Evolutionary conservation across 495 filamentous ascomycete species (phyloP).

Genomic region (Niebla homalea): DNA sequence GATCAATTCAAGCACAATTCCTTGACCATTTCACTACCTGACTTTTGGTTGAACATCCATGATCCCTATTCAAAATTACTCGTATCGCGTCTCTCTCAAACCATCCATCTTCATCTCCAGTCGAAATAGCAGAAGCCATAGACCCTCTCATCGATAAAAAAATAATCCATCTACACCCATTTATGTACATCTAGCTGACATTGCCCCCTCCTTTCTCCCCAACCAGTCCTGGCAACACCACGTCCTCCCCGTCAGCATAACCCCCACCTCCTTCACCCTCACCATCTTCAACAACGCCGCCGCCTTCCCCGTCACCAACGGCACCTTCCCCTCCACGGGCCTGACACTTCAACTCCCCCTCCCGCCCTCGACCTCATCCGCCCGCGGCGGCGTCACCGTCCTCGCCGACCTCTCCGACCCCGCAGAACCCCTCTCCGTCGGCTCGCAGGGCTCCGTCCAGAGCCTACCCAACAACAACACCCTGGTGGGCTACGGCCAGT

Average conservation of each 20-base stretch:
- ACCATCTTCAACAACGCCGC: slow-evolving; percentile 29
- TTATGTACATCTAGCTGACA: too few relatives aligned
- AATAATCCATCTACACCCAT: too few relatives aligned
- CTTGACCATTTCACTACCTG: too few relatives aligned
- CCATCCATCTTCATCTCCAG: too few relatives aligned
- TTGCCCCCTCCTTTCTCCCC: too few relatives aligned
- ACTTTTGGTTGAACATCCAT: too few relatives aligned
- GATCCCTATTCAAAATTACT: too few relatives aligned
- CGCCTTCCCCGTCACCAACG: slow-evolving; percentile 14
- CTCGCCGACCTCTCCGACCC: slow-evolving; percentile 15
- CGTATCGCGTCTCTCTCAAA: too few relatives aligned
- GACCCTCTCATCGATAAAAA: too few relatives aligned
- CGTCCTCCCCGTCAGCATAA: slow-evolving; percentile 21
- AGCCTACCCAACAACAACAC: slow-evolving; percentile 31
- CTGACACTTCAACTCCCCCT: slow-evolving; percentile 16
- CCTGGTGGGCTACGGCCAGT: slow-evolving; percentile 35
- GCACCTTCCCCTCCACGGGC: slow-evolving; percentile 12
- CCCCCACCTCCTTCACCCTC: slow-evolving; percentile 22
- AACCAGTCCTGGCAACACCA: slow-evolving; percentile 26
- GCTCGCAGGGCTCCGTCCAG: slow-evolving; percentile 36
- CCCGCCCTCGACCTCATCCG: slow-evolving; percentile 3
- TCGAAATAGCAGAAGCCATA: too few relatives aligned
- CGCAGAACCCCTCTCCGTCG: slow-evolving; percentile 19
- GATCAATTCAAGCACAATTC: too few relatives aligned
- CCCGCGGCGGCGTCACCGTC: neutral